phyloP scores from a whole-genome alignment of 1,284 basidiomycete species.

The Hymenochaete sp. region DNA sequence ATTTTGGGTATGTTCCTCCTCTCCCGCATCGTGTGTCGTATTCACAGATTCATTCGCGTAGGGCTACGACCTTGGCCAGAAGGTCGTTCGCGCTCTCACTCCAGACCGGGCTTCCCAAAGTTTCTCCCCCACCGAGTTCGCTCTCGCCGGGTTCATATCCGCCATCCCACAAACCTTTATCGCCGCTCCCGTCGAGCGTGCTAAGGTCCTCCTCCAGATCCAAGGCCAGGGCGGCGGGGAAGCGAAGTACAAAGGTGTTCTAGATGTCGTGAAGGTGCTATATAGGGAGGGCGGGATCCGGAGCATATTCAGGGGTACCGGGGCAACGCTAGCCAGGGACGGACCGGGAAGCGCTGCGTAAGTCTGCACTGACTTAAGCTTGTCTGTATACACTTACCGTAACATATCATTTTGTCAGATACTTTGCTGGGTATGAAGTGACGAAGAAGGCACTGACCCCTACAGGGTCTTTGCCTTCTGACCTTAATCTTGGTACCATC shows the following conservation, averaged over 20 bases:
- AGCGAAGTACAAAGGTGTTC: conserved; percentile 82
- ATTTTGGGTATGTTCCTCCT: conserved; percentile 72
- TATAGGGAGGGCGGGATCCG: conserved; percentile 92
- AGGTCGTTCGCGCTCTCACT: conserved; percentile 67
- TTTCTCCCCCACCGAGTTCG: conserved; percentile 79
- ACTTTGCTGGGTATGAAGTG: conserved; percentile 96
- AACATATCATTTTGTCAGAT: conserved; percentile 41
- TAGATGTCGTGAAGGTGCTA: conserved; percentile 85
- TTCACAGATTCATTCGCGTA: conserved; percentile 26
- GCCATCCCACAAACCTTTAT: conserved; percentile 90
- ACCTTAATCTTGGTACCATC: conserved; percentile 83
- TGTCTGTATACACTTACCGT: neutral
- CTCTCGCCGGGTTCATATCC: conserved; percentile 89
- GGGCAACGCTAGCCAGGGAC: conserved; percentile 88
- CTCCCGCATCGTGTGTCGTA: neutral
- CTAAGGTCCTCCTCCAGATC: conserved; percentile 93
- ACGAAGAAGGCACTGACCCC: conserved; percentile 84
- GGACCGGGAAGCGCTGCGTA: conserved; percentile 95
- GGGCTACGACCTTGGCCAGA: conserved; percentile 94
- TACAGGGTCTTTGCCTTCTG: conserved; percentile 62
- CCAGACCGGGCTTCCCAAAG: conserved; percentile 58
- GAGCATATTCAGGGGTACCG: conserved; percentile 90
- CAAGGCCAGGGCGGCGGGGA: conserved; percentile 78
- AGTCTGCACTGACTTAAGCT: conserved; percentile 28
- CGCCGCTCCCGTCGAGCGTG: conserved; percentile 92